A percentile compares a stretch with the other conserved stretches of the same genome.
Conservation (phyloP, 108 stramenopile genomes). For the Cyclotella kingstonii region DNA sequence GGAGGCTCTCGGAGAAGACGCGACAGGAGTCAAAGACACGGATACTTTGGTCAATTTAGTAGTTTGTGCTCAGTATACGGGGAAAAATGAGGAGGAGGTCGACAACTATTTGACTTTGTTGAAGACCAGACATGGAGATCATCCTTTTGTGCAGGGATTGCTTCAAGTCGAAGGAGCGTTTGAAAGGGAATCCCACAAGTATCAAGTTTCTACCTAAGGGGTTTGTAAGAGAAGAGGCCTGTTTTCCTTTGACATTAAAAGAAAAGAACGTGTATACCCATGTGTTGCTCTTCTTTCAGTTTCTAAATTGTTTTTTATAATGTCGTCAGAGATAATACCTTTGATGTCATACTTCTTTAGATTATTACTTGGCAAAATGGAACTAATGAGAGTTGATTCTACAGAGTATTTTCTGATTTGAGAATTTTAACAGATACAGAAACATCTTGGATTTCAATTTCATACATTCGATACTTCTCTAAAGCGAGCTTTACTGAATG, state of each 20-base stretch:
- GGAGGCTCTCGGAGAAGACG: slow-evolving; percentile 72
- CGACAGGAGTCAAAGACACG: slow-evolving; percentile 54
- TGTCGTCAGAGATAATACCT: background rate
- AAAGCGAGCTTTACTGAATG: slow-evolving; percentile 67
- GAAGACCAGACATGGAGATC: slow-evolving; percentile 54
- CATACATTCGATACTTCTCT: slow-evolving; percentile 50
- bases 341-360: background rate
- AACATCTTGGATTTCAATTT: slow-evolving; percentile 88
- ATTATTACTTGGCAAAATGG: too few species aligned
- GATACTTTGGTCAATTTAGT: slow-evolving; percentile 94
- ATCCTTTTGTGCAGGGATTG: slow-evolving; percentile 68
- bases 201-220: slow-evolving; percentile 24
- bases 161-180: slow-evolving; percentile 79
- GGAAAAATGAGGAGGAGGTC: slow-evolving; percentile 52
- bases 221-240: too few species aligned
- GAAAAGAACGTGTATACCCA: background rate
- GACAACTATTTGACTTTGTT: slow-evolving; percentile 47
- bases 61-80: slow-evolving; percentile 81
- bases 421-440: slow-evolving; percentile 69
- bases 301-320: too few species aligned
- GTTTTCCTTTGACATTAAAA: background rate
- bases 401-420: slow-evolving; percentile 37
- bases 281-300: too few species aligned
- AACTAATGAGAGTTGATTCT: too few species aligned
- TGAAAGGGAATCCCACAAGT: slow-evolving; percentile 83